Percentiles rank a stretch among this genome's conserved stretches.
Conservation (phyloP, 2,329 filamentous ascomycete species). For the Sporothrix schenckii region DNA sequence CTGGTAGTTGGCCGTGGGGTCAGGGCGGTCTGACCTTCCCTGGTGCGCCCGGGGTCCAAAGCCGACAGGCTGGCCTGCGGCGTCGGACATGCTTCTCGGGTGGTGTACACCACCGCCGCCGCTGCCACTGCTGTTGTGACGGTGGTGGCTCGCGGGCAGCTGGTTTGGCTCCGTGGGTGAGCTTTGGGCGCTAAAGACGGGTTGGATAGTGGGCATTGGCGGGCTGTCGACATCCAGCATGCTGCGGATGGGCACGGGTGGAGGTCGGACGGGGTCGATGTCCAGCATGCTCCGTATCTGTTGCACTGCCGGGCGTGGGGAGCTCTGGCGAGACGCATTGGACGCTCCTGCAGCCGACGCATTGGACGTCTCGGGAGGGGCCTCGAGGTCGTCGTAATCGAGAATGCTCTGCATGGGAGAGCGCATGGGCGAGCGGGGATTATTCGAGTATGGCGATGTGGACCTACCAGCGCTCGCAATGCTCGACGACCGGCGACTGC, state of each 20-base stretch:
- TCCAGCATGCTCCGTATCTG: slow-evolving; percentile 69
- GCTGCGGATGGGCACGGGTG: slow-evolving; percentile 49
- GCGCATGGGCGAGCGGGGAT: slow-evolving; percentile 65
- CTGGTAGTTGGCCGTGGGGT: slow-evolving; percentile 61
- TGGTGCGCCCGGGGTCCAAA: slow-evolving; percentile 49
- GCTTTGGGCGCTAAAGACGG: slow-evolving; percentile 50
- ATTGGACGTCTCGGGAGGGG: slow-evolving; percentile 33
- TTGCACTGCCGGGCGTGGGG: slow-evolving; percentile 53
- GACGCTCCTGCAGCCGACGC: not conserved
- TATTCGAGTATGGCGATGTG: slow-evolving; percentile 56
- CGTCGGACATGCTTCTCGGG: slow-evolving; percentile 61
- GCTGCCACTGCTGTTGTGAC: slow-evolving; percentile 31
- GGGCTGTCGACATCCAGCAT: slow-evolving; percentile 56
- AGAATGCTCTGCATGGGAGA: slow-evolving; percentile 72
- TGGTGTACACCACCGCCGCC: slow-evolving; percentile 38
- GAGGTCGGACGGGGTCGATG: slow-evolving; percentile 50
- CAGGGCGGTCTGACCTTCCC: slow-evolving; percentile 35
- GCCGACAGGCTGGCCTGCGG: slow-evolving; percentile 51
- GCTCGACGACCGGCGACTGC: slow-evolving; percentile 37
- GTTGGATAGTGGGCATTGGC: slow-evolving; percentile 38
- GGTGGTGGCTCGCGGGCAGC: slow-evolving; percentile 33
- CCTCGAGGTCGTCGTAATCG: slow-evolving; percentile 50
- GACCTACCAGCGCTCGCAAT: slow-evolving; percentile 48
- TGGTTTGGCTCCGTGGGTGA: slow-evolving; percentile 51
- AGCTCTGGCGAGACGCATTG: slow-evolving; percentile 39